phyloP scores from a whole-genome alignment of 2,329 filamentous ascomycete species.

The Aspergillus calidoustus region DNA sequence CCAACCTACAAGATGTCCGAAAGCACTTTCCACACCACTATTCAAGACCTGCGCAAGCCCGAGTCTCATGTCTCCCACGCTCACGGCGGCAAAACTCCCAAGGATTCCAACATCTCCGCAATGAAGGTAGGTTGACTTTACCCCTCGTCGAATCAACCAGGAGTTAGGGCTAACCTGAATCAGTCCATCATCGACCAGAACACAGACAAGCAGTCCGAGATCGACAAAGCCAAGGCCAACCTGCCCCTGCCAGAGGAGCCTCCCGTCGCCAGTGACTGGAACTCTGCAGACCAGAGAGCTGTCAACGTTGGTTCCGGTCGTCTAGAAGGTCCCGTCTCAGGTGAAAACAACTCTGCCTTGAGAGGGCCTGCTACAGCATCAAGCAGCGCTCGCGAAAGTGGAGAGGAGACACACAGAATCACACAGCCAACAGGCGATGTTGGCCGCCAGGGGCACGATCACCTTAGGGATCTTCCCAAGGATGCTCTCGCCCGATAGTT shows the following conservation, averaged over 20 bases:
- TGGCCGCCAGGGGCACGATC: constrained; percentile 66
- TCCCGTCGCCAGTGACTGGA: constrained; percentile 76
- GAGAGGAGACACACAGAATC: constrained; percentile 59
- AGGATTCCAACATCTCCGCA: constrained; percentile 49
- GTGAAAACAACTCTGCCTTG: constrained; percentile 55
- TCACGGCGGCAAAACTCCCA: constrained; percentile 48
- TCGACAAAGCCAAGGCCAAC: constrained; percentile 71
- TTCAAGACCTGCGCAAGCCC: constrained; percentile 54
- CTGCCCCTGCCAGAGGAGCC: constrained; percentile 81
- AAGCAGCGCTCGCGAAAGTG: constrained; percentile 55
- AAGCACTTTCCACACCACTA: constrained; percentile 53
- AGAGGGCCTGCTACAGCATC: constrained; percentile 64
- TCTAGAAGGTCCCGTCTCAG: constrained; percentile 57
- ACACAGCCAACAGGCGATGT: constrained; percentile 53
- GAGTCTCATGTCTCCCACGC: constrained; percentile 48
- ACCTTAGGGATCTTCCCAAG: constrained; percentile 59
- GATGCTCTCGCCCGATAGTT: constrained; percentile 61
- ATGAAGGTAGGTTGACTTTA: constrained; percentile 48
- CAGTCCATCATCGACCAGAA: constrained; percentile 48
- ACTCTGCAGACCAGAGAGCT: constrained; percentile 69
- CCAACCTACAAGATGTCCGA: constrained; percentile 21
- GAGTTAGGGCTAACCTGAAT: neutral
- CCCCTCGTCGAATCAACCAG: neutral
- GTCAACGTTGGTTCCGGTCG: constrained; percentile 72
- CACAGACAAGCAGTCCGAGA: constrained; percentile 64